phyloP scores from a whole-genome alignment of 345 rosid species.

The Trapa incisa region DNA sequence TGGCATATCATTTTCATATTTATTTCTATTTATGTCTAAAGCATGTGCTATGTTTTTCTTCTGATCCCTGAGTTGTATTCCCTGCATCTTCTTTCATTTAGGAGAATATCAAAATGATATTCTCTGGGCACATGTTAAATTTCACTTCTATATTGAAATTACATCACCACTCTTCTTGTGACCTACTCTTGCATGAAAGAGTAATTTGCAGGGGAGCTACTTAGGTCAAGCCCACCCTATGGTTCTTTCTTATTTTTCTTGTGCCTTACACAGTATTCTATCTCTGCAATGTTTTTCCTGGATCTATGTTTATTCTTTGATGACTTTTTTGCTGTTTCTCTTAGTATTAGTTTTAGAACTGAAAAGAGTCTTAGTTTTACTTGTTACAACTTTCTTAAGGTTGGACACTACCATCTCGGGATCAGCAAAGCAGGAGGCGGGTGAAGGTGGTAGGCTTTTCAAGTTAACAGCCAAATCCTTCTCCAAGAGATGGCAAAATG shows the following conservation, averaged over 20 bases:
- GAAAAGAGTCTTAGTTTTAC: background rate
- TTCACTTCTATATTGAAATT: background rate
- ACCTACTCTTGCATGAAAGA: background rate
- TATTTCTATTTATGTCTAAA: background rate
- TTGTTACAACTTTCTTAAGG: conserved; percentile 30
- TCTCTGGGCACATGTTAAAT: background rate
- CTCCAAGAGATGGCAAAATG: conserved; percentile 99
- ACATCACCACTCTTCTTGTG: background rate
- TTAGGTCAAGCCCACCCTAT: background rate
- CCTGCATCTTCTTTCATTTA: background rate
- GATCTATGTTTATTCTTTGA: background rate
- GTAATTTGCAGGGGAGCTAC: background rate
- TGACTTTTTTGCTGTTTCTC: background rate
- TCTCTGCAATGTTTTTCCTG: background rate
- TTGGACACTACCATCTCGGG: conserved; percentile 97
- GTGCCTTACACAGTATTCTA: too few relatives aligned
- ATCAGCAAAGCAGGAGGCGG: conserved; percentile 76
- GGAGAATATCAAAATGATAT: too few relatives aligned
- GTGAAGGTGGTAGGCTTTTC: conserved; percentile 88
- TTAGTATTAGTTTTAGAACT: background rate
- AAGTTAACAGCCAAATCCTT: conserved; percentile 90
- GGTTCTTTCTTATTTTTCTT: background rate
- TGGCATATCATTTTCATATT: background rate
- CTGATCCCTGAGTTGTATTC: background rate
- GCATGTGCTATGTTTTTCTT: background rate